Evolutionary conservation across 2,329 filamentous ascomycete genomes (phyloP).

Genomic region (Aureobasidium sp.): DNA sequence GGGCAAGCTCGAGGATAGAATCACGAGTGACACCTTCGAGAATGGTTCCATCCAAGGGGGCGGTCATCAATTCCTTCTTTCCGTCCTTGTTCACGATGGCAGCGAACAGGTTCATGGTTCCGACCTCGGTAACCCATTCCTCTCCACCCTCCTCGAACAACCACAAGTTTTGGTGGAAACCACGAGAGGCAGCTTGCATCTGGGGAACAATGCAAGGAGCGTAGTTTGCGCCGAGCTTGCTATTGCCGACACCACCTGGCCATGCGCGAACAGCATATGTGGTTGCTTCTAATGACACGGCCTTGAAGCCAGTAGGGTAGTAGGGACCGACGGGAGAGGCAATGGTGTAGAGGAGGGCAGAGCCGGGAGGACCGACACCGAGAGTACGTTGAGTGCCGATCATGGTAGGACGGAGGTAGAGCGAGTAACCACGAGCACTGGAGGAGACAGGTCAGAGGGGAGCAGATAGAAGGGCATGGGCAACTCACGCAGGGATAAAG

Average conservation of each 20-base stretch:
- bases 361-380: slow-evolving; percentile 85
- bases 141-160: slow-evolving; percentile 67
- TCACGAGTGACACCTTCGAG: slow-evolving; percentile 91
- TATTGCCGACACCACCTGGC: slow-evolving; percentile 95
- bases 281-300: slow-evolving; percentile 88
- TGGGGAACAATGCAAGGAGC: slow-evolving; percentile 98
- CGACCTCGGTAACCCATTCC: slow-evolving; percentile 93
- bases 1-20: slow-evolving; percentile 77
- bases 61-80: slow-evolving; percentile 87
- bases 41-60: slow-evolving; percentile 92
- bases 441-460: not conserved
- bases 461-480: not conserved
- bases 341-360: slow-evolving; percentile 88
- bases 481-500: slow-evolving; percentile 71
- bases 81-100: slow-evolving; percentile 80
- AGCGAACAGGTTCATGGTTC: slow-evolving; percentile 97
- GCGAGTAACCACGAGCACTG: slow-evolving; percentile 62
- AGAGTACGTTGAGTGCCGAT: slow-evolving; percentile 95
- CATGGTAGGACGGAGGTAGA: slow-evolving; percentile 93
- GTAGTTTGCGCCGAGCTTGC: slow-evolving; percentile 98
- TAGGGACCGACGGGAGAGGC: slow-evolving; percentile 95
- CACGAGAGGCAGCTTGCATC: slow-evolving; percentile 79
- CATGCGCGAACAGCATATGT: slow-evolving; percentile 95
- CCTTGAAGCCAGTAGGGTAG: slow-evolving; percentile 98
- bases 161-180: slow-evolving; percentile 98